Evolutionary conservation across 1,284 basidiomycete genomes (phyloP), one percentile per base, ranked within the genome.

Genomic region (Leccinum fuscescens): DNA sequence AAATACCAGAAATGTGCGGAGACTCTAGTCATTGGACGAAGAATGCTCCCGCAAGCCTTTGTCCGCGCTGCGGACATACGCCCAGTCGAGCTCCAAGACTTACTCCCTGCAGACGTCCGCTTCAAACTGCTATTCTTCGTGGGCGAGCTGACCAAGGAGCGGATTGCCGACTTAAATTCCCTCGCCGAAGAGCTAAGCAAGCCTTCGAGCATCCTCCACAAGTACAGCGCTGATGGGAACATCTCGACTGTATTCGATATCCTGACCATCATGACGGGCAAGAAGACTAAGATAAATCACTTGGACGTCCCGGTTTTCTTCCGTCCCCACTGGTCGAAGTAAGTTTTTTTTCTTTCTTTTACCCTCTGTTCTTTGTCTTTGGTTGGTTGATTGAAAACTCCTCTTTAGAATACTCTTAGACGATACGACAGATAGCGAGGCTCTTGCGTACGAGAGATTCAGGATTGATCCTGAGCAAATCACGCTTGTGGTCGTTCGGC

Each of bases 111-210:
- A 22, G 53, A 54, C n/a, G 15, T 39, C 15, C 53, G 53, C 20
- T 54, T 54, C 53, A 54, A 54, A 7, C 20, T 54, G 35, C 24
- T 54, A 6, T 39, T 54, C 35, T 54, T 54, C 15, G 53, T 39
- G 35, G 53, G 53, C 17, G 14, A 14, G 22, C 35, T 31, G 53
- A 54, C 53, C 9, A 15, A n/a, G 33, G 11, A n/a, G 17, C 53
- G 53, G 35, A 37, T 54, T 20, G 2, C 22, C 22, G 53, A 54
- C 15, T 27, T 54, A 7, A 11, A 39, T n/a, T 12, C 17, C 4
- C 52, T 53, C 12, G 52, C 52, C 5, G 33, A 35, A 12, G 9
- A 33, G 11, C 14, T 35, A 5, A 22, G 14, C 52, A 33, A 53
- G 33, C 24, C 15, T 11, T 52, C 27, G 50, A 52, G 29, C 29